Percentiles rank a stretch among this genome's conserved stretches.
These are phyloP conservation scores for Clarireedia monteithiana DNA, from an alignment of 2,329 filamentous ascomycete species.

Conservation along the genomic window DNA sequence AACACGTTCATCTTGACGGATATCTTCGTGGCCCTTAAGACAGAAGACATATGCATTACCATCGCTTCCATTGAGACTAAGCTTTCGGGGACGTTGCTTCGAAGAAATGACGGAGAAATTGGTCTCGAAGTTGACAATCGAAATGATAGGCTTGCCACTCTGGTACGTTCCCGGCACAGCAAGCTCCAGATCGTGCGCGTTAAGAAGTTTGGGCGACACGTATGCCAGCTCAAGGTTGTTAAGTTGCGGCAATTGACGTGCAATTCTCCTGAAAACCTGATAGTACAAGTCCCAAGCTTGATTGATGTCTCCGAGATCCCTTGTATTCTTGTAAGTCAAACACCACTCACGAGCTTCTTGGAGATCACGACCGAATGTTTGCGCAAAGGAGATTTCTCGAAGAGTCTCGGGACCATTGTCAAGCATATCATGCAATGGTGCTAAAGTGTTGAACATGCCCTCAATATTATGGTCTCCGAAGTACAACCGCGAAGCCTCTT, in stretches of 20 bases:
- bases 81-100: slow-evolving; percentile 89
- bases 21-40: slow-evolving; percentile 98
- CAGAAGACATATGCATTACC: slow-evolving; percentile 80
- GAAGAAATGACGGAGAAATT: slow-evolving; percentile 90
- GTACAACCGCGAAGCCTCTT: slow-evolving; percentile 92
- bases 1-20: slow-evolving; percentile 95
- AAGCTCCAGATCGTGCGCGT: slow-evolving; percentile 77
- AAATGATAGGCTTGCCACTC: slow-evolving; percentile 68
- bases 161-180: slow-evolving; percentile 94
- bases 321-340: slow-evolving; percentile 79
- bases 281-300: slow-evolving; percentile 99
- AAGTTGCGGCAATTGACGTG: slow-evolving; percentile 84
- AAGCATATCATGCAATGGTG: slow-evolving; percentile 84
- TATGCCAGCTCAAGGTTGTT: slow-evolving; percentile 92
- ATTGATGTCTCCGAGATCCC: slow-evolving; percentile 89
- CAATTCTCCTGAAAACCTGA: slow-evolving; percentile 94
- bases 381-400: slow-evolving; percentile 92
- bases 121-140: slow-evolving; percentile 83
- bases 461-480: slow-evolving; percentile 97
- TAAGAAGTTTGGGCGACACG: slow-evolving; percentile 87
- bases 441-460: slow-evolving; percentile 89
- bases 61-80: slow-evolving; percentile 83
- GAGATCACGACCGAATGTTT: slow-evolving; percentile 92
- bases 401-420: slow-evolving; percentile 89
- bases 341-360: slow-evolving; percentile 96